Conservation (phyloP, 768 basidiomycete species). For the Tulasnella sp. region DNA sequence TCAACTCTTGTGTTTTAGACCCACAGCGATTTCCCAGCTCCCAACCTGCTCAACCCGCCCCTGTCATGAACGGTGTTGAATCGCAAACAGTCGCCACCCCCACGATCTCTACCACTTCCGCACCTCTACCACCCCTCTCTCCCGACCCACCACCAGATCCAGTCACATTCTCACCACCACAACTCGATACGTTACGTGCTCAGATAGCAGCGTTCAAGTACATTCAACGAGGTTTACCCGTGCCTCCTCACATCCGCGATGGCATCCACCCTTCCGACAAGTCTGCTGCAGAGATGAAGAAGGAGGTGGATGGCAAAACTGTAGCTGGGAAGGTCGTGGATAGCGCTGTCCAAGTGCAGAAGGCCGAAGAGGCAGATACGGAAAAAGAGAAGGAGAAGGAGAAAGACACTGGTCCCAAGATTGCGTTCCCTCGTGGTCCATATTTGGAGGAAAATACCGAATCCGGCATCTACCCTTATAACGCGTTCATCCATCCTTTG, state of each 20-base stretch:
- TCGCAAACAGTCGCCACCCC: background rate
- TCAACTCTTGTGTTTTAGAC: background rate
- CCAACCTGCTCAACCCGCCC: background rate
- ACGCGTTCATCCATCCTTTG: slow-evolving; percentile 67
- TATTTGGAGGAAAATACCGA: slow-evolving; percentile 67
- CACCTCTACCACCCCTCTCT: slow-evolving; percentile 15
- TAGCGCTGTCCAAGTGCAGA: slow-evolving; percentile 60
- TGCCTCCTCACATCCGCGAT: slow-evolving; percentile 58
- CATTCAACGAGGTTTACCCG: slow-evolving; percentile 48
- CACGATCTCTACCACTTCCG: background rate
- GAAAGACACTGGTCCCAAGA: background rate
- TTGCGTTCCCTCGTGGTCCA: slow-evolving; percentile 44
- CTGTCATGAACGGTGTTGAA: background rate
- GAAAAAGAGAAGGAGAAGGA: slow-evolving; percentile 1
- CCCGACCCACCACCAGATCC: slow-evolving; percentile 48
- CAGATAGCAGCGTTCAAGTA: slow-evolving; percentile 76
- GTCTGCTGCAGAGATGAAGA: slow-evolving; percentile 36
- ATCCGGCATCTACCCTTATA: slow-evolving; percentile 84
- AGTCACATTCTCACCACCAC: slow-evolving; percentile 65
- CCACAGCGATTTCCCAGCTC: background rate
- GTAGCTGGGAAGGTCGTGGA: slow-evolving; percentile 50
- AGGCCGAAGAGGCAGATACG: slow-evolving; percentile 29
- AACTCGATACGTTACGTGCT: slow-evolving; percentile 60
- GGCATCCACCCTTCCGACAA: slow-evolving; percentile 54
- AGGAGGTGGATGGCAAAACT: slow-evolving; percentile 37